Base-by-base conservation (phyloP, 768 basidiomycete genomes). In the Lactarius psammicola region DNA sequence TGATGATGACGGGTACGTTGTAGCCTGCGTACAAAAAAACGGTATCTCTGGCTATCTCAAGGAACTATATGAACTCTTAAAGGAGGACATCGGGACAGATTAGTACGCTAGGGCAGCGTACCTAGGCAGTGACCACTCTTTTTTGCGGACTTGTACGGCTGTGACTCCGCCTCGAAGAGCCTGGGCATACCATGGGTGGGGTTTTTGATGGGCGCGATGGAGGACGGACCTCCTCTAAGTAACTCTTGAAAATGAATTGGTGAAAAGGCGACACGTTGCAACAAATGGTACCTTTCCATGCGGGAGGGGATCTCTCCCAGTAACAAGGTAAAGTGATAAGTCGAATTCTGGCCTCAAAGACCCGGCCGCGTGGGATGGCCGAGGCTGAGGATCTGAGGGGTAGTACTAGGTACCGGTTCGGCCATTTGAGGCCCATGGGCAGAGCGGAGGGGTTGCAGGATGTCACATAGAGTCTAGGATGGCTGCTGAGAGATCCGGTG, bases 141-240 rank as follows among this genome's bases (percentile, higher is more conserved):
- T 98, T 98, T 76, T 98, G 42, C 94, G 83, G 20, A 96, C 80
- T 76, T 97, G 95, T 5, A 97, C 92, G 56, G 95, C 72, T 1
- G 93, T 94, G 1, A 96, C 94, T 2, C 94, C 95, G 11, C 95
- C 95, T 72, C 85, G 78, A 18, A 96, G 78, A 2, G 94, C 82
- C 92, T 94, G 62, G 28, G 46, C 60, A 59, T 23, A 66, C 36
- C 7, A 17, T 26, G 3, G 40, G 6, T 6, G 59, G 23, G 59
- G 56, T 18, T 1, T 4, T 30, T 55, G 36, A 58, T 10, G 11
- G 1, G 6, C 2, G 20, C 30, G n/a, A 18, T 23, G 3, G 44
- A 31, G 5, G 17, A 31, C 66, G 1, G 17, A 71, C 69, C 33
- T 67, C 63, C 10, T 67, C 66, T 9, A 64, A 42, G 44, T 68